phyloP scores from a whole-genome alignment of 805 yeast genomes.

The Candida incommunis region DNA sequence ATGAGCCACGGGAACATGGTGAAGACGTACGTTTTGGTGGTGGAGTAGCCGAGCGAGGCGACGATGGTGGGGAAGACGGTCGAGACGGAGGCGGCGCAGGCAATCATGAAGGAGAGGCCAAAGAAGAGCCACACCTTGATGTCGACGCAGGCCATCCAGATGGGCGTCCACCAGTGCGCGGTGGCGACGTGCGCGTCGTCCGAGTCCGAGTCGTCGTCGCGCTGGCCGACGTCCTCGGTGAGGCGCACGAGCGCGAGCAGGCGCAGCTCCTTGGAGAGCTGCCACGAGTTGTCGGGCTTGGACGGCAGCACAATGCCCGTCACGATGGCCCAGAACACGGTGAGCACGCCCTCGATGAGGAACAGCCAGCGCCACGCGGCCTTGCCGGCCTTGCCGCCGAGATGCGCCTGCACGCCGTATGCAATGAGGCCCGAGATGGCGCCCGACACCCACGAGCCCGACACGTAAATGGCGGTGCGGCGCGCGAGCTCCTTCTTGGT shows the following conservation, averaged over 20 bases:
- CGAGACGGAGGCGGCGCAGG: slow-evolving; percentile 47
- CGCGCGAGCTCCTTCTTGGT: slow-evolving; percentile 25
- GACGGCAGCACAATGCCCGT: slow-evolving; percentile 23
- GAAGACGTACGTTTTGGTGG: slow-evolving; percentile 27
- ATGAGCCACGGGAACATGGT: slow-evolving; percentile 12
- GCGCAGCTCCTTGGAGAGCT: slow-evolving; percentile 31
- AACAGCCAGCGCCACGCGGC: slow-evolving; percentile 44
- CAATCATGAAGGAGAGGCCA: slow-evolving; percentile 24
- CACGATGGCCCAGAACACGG: slow-evolving; percentile 24
- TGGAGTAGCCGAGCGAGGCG: slow-evolving; percentile 35
- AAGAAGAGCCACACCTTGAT: slow-evolving; percentile 11
- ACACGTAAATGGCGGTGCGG: slow-evolving; percentile 26
- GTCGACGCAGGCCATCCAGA: slow-evolving; percentile 12
- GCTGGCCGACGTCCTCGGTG: slow-evolving; percentile 27
- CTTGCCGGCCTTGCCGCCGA: slow-evolving; percentile 27
- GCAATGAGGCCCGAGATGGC: slow-evolving; percentile 26
- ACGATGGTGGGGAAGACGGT: slow-evolving; percentile 52
- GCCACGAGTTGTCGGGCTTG: slow-evolving; percentile 26
- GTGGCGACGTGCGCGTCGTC: slow-evolving; percentile 2
- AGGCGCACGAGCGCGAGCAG: slow-evolving; percentile 26
- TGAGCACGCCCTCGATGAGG: slow-evolving; percentile 40
- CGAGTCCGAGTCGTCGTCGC: slow-evolving; percentile 20
- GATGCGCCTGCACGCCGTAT: slow-evolving; percentile 25
- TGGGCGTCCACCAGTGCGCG: background rate
- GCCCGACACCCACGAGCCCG: slow-evolving; percentile 23